A percentile compares a stretch with the other conserved stretches of the same genome.
Conservation (phyloP, 176 grass and related monocot species). For the Canna indica region DNA sequence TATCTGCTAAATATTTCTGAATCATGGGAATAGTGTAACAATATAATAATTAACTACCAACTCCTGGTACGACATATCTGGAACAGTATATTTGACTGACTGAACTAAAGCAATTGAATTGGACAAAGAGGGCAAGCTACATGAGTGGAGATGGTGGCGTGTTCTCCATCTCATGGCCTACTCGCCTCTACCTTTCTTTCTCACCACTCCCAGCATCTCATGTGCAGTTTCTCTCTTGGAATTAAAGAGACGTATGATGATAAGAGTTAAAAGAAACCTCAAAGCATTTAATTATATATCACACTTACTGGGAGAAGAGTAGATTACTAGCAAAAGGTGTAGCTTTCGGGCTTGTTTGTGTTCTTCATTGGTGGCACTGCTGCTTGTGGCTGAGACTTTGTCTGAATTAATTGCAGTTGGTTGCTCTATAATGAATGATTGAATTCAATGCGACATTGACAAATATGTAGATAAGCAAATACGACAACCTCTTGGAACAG, state of each 20-base stretch:
- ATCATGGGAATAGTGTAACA: too few relatives aligned
- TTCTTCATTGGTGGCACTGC: not conserved
- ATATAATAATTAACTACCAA: not conserved
- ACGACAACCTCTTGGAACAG: too few relatives aligned
- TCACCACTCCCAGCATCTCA: conserved; percentile 5
- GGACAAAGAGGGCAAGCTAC: not conserved
- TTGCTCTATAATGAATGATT: too few relatives aligned
- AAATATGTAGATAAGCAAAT: too few relatives aligned
- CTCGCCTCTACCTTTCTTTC: not conserved
- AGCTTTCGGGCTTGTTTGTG: not conserved
- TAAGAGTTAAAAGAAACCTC: not conserved
- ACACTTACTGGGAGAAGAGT: too few relatives aligned
- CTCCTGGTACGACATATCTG: not conserved
- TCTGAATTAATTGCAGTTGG: not conserved
- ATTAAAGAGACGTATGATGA: not conserved
- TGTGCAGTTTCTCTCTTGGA: conserved; percentile 7
- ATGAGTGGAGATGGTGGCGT: not conserved
- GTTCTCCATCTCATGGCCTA: not conserved
- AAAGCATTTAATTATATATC: too few relatives aligned
- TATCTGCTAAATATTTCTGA: too few relatives aligned
- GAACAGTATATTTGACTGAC: not conserved
- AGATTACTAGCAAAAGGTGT: not conserved
- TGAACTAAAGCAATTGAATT: not conserved
- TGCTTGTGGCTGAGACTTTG: conserved; percentile 2
- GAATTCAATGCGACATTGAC: too few relatives aligned